A percentile compares a stretch with the other conserved stretches of the same genome.
phyloP scores from a whole-genome alignment of 495 filamentous ascomycete genomes.

The Cryomyces antarcticus region DNA sequence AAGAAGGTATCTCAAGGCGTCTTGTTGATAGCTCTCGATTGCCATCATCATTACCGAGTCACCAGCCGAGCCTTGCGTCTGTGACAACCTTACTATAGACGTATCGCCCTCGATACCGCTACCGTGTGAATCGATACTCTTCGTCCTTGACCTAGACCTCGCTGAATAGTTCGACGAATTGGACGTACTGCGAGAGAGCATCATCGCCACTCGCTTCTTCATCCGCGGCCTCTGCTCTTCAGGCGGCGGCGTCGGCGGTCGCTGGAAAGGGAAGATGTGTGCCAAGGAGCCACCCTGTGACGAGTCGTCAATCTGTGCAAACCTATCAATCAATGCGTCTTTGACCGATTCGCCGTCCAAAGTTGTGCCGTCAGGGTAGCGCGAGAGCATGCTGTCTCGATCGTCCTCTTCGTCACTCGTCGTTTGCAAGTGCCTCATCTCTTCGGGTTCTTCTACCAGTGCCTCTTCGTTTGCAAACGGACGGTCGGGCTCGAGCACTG shows the following conservation, averaged over 20 bases:
- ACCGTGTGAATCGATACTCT: slow-evolving; percentile 50
- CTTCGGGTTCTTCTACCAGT: background rate
- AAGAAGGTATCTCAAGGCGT: slow-evolving; percentile 58
- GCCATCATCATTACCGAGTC: slow-evolving; percentile 96
- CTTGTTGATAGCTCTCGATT: slow-evolving; percentile 50
- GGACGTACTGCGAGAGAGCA: slow-evolving; percentile 60
- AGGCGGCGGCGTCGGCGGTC: slow-evolving; percentile 22
- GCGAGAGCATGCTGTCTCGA: background rate
- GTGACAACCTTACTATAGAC: slow-evolving; percentile 59
- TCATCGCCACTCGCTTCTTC: slow-evolving; percentile 69
- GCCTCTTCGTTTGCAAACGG: background rate
- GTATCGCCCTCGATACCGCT: slow-evolving; percentile 68
- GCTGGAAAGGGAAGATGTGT: slow-evolving; percentile 83
- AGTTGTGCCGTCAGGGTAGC: background rate
- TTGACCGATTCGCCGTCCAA: background rate
- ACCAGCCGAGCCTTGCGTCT: slow-evolving; percentile 61
- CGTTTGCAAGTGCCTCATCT: background rate
- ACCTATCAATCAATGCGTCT: background rate
- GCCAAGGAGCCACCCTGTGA: slow-evolving; percentile 31
- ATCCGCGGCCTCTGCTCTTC: slow-evolving; percentile 17
- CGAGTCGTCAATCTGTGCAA: background rate
- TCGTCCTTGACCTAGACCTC: slow-evolving; percentile 44
- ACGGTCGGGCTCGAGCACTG: slow-evolving; percentile 48
- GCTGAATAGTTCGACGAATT: slow-evolving; percentile 56
- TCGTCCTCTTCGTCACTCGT: background rate